Percentiles rank a stretch among this genome's conserved stretches.
Conservation (phyloP, 352 stramenopile genomes). For the Elongisporangium undulatum region DNA sequence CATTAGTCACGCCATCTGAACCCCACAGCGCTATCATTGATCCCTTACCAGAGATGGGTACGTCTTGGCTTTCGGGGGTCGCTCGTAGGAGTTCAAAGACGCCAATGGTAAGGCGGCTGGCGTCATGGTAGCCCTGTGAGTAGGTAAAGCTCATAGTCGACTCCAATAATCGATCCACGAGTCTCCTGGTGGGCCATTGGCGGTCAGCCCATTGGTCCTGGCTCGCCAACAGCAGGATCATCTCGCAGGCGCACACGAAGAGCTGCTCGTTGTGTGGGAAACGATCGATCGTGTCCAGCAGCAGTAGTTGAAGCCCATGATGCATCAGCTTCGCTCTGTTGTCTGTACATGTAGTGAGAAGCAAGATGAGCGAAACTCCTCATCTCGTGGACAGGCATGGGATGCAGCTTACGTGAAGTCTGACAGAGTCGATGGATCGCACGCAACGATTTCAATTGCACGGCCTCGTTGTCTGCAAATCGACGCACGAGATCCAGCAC, state of each 20-base stretch:
- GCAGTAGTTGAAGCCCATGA: constrained; percentile 6
- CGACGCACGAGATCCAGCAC: constrained; percentile 17
- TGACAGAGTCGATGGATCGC: background rate
- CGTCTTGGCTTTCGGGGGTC: background rate
- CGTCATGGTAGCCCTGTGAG: background rate
- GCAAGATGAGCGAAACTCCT: background rate
- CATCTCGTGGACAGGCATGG: background rate
- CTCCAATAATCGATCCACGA: background rate
- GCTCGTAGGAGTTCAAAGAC: background rate
- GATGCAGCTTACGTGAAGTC: background rate
- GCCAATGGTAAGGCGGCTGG: background rate
- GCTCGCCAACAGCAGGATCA: background rate
- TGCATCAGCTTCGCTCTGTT: constrained; percentile 10
- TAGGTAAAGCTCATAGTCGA: background rate
- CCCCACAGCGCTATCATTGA: background rate
- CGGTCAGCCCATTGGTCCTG: background rate
- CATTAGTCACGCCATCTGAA: background rate
- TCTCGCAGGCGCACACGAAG: background rate
- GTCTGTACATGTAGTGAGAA: background rate
- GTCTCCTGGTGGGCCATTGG: background rate
- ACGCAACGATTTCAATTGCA: constrained; percentile 18
- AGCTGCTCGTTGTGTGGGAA: constrained; percentile 6
- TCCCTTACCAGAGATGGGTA: background rate
- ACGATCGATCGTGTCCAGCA: constrained; percentile 3
- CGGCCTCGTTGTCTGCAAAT: constrained; percentile 15